These are phyloP conservation scores for Notholithocarpus densiflorus DNA, from an alignment of 306 rosid species.

Conservation along the genomic window DNA sequence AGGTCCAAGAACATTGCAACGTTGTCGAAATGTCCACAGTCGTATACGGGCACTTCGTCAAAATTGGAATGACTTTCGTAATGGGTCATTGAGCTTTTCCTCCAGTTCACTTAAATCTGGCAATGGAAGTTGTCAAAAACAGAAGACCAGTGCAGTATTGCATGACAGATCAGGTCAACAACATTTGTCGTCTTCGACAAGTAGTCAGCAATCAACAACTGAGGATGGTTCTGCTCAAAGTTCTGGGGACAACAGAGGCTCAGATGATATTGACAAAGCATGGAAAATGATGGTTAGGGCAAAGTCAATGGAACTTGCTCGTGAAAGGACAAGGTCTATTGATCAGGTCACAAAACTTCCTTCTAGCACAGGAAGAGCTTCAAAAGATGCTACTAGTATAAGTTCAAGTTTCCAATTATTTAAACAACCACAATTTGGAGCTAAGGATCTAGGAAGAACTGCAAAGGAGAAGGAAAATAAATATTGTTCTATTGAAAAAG, in stretches of 20 bases:
- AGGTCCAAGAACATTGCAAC: slow-evolving; percentile 41
- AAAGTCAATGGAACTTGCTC: slow-evolving; percentile 24
- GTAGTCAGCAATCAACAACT: slow-evolving; percentile 30
- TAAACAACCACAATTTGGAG: slow-evolving; percentile 25
- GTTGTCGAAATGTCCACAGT: slow-evolving; percentile 41
- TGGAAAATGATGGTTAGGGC: slow-evolving; percentile 82
- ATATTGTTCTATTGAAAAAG: slow-evolving; percentile 10
- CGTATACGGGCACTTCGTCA: slow-evolving; percentile 48
- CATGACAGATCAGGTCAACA: slow-evolving; percentile 26
- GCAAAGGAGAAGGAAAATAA: slow-evolving; percentile 24
- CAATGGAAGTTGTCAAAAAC: slow-evolving; percentile 21
- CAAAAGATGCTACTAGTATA: slow-evolving; percentile 23
- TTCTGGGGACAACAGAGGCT: slow-evolving; percentile 5
- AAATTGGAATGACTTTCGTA: slow-evolving; percentile 67
- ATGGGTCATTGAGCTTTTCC: slow-evolving; percentile 55
- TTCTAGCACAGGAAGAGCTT: slow-evolving; percentile 21
- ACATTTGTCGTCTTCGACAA: slow-evolving; percentile 30
- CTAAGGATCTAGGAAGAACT: slow-evolving; percentile 7
- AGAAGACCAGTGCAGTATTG: slow-evolving; percentile 13
- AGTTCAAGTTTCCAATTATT: slow-evolving; percentile 7
- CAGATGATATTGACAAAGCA: slow-evolving; percentile 51
- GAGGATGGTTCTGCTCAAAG: slow-evolving; percentile 20
- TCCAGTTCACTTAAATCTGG: slow-evolving; percentile 36
- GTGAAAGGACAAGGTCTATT: slow-evolving; percentile 22
- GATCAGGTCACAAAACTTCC: slow-evolving; percentile 31